A percentile compares a stretch with the other conserved stretches of the same genome.
These are phyloP conservation scores for Penicilliopsis zonata DNA, from an alignment of 495 filamentous ascomycete genomes.

Conservation along the genomic window DNA sequence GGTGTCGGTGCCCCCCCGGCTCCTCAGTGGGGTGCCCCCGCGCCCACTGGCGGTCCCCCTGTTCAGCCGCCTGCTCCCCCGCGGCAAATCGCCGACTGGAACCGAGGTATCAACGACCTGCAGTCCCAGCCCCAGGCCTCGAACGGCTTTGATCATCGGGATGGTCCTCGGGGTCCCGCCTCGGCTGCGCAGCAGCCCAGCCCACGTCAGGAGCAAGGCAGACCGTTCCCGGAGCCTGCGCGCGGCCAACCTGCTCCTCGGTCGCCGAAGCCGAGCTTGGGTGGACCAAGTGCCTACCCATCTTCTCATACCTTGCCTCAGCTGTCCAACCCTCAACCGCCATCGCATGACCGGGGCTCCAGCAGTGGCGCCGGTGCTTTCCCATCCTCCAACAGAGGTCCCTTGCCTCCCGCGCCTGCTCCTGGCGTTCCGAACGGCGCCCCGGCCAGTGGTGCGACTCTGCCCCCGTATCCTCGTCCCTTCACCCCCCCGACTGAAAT, in stretches of 20 bases:
- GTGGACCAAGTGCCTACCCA: slow-evolving; percentile 49
- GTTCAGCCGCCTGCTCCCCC: slow-evolving; percentile 54
- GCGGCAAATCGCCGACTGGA: slow-evolving; percentile 53
- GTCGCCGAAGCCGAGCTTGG: slow-evolving; percentile 48
- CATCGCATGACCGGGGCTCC: slow-evolving; percentile 36
- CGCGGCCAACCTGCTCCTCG: slow-evolving; percentile 49
- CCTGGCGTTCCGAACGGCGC: slow-evolving; percentile 47
- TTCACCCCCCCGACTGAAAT: slow-evolving; percentile 76
- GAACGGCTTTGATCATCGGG: slow-evolving; percentile 70
- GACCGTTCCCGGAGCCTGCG: slow-evolving; percentile 61
- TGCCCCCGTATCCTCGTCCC: slow-evolving; percentile 47
- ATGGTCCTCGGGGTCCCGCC: slow-evolving; percentile 51
- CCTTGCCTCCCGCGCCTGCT: slow-evolving; percentile 32
- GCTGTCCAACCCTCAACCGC: slow-evolving; percentile 41
- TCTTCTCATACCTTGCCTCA: slow-evolving; percentile 48
- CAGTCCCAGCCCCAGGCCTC: slow-evolving; percentile 53
- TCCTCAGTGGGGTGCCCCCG: slow-evolving; percentile 74
- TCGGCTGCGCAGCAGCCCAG: slow-evolving; percentile 56
- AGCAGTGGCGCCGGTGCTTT: slow-evolving; percentile 43
- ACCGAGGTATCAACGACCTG: slow-evolving; percentile 63
- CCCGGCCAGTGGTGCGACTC: slow-evolving; percentile 25
- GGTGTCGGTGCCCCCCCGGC: slow-evolving; percentile 62
- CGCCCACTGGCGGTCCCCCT: slow-evolving; percentile 48
- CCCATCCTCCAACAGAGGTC: slow-evolving; percentile 17
- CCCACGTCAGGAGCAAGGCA: slow-evolving; percentile 56